Evolutionary conservation across 2,329 filamentous ascomycete species (phyloP).

Genomic region (Malbranchea zuffiana): DNA sequence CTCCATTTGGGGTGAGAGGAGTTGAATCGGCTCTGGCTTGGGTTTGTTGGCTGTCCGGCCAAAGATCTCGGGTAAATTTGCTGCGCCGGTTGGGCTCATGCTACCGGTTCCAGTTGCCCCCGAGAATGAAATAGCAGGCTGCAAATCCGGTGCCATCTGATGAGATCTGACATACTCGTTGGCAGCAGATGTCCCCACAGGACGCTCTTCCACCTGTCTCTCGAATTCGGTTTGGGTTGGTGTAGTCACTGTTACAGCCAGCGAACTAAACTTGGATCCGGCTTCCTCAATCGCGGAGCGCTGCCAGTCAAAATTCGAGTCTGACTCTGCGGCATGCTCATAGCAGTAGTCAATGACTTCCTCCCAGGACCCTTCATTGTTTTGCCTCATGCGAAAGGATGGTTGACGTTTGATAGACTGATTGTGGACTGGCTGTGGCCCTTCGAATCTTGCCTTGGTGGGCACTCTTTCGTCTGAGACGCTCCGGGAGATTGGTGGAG

Average conservation of each 20-base stretch:
- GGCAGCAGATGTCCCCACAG: background rate
- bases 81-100: slow-evolving; percentile 3
- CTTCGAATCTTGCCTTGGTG: too few relatives aligned
- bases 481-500: too few relatives aligned
- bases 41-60: slow-evolving; percentile 21
- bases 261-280: slow-evolving; percentile 14
- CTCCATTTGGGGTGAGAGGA: slow-evolving; percentile 22
- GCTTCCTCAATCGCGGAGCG: slow-evolving; percentile 26
- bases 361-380: slow-evolving; percentile 43
- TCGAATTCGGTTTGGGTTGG: background rate
- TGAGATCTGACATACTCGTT: slow-evolving; percentile 1
- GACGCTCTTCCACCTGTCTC: background rate
- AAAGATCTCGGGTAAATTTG: slow-evolving; percentile 16
- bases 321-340: slow-evolving; percentile 49
- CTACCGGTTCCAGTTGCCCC: slow-evolving; percentile 8
- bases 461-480: too few relatives aligned
- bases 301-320: slow-evolving; percentile 51
- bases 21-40: slow-evolving; percentile 23
- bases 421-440: background rate
- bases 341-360: slow-evolving; percentile 54
- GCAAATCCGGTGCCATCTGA: slow-evolving; percentile 6
- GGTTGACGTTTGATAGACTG: background rate
- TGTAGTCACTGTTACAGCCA: slow-evolving; percentile 5
- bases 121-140: slow-evolving; percentile 6
- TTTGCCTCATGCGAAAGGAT: slow-evolving; percentile 23